Base-by-base conservation (phyloP, 2,329 filamentous ascomycete genomes). In the Neospermospora avenae region DNA sequence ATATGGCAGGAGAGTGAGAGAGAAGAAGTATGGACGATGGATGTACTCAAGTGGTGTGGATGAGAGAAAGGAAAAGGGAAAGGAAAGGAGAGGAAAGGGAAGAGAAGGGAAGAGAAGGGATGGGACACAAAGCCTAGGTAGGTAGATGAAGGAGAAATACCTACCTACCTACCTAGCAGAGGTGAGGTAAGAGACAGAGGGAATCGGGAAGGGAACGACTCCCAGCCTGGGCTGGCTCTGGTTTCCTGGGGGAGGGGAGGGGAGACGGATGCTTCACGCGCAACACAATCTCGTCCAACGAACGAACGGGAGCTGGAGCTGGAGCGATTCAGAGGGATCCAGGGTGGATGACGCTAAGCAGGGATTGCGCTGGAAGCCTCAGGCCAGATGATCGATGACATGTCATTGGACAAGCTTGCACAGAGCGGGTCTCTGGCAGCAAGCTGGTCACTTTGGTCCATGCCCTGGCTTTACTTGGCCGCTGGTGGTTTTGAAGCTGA, bases 1-100 rank as follows among this genome's bases (percentile, higher is more conserved):
- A 35, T 24, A 45, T 57, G 60, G 57, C 35, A 25, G 41, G 49
- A 7, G 45, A 39, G 42, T 10, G 25, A 58, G 39, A 42, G 61
- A n/a, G 39, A 53, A 42, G 59, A 58, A 37, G 34, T 59, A 55
- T 31, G 28, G 28, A n/a, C n/a, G 28, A 31, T 25, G 57, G 51
- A n/a, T 45, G 60, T 63, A 67, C 63, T 65, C 63, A 59, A 49
- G 44, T 56, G 35, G 34, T 45, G 59, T 62, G 57, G 57, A 39
- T 51, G 51, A 54, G 46, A 53, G 52, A 34, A 58, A 57, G 48
- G 55, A 44, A 55, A 52, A 59, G 31, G 48, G 51, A 59, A 31
- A 46, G 51, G 54, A 52, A 41, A 51, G 28, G 11, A 31, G 28
- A 31, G 28, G 11, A 31, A 31, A 10, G 11, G 28, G 28, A 10